Evolutionary conservation across 148 eudicot species (phyloP), one percentile per base, ranked within the genome.

Genomic region (Mesembryanthemum crystallinum): DNA sequence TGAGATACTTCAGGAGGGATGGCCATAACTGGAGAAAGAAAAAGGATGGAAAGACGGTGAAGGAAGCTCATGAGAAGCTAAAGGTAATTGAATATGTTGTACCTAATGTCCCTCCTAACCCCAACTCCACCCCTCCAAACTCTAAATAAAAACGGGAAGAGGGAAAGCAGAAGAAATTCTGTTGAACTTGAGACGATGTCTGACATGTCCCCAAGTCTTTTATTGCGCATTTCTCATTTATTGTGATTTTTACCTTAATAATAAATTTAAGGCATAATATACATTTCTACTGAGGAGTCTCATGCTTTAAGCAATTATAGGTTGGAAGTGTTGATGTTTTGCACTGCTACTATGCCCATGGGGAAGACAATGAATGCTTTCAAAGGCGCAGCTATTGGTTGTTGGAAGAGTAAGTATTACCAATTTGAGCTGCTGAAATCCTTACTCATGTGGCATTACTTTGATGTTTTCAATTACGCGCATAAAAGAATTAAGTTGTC

Each of bases 1-100:
- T 96, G 83, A 86, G 99, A 71, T 91, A 92, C 78, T 96, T 96
- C 73, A 82, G 99, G 51, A 96, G 89, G 86, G 97, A 92, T 83
- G 88, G 90, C 59, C 97, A 92, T 76, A 87, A 87, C 49, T 92
- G 97, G 97, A 87, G 93, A 80, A 92, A 90, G 93, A 92, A 92
- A 82, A 92, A 81, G 73, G 97, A 90, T 80, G 97, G 97, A 63
- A 92, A 89, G 79, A 90, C 93, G 25, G 89, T 90, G 54, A 92
- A 85, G 82, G 97, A 92, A 85, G 95, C 97, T 76, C 97, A 92
- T 84, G 97, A 92, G 76, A 90, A 90, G 85, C 83, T 92, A 76
- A 92, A 92, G 90, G 97, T 90, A 74, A 79, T 75, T 62, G 61
- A 59, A 63, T 20, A 59, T 33, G 18, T 69, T 42, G 25, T 27